phyloP scores from a whole-genome alignment of 2,329 filamentous ascomycete genomes.

The Colletotrichum scovillei region DNA sequence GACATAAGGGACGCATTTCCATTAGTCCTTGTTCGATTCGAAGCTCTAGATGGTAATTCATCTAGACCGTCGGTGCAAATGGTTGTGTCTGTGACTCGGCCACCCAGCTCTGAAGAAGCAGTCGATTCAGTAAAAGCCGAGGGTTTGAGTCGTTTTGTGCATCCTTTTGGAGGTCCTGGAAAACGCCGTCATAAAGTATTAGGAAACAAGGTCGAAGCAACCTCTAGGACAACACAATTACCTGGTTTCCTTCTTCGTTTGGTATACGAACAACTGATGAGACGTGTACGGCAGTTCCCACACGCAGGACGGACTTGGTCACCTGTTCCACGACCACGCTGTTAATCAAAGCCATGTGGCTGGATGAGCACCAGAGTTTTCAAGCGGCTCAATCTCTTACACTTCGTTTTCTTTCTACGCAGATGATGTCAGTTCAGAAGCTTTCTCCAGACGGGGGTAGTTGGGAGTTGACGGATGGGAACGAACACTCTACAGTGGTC shows the following conservation, averaged over 20 bases:
- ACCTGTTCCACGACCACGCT: not conserved
- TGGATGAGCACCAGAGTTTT: not conserved
- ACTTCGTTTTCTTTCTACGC: not conserved
- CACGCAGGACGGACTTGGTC: not conserved
- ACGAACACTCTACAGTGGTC: not conserved
- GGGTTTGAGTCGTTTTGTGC: not conserved
- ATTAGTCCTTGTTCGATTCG: not conserved
- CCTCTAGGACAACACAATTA: not conserved
- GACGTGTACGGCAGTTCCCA: not conserved
- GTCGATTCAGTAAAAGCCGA: not conserved
- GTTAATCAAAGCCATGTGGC: not conserved
- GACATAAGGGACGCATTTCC: not conserved
- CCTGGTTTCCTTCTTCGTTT: not conserved
- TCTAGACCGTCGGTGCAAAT: not conserved
- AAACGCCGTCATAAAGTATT: not conserved
- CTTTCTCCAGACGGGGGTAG: not conserved
- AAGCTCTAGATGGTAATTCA: not conserved
- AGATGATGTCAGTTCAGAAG: not conserved
- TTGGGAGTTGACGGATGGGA: not conserved
- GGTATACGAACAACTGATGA: not conserved
- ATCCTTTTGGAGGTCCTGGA: not conserved
- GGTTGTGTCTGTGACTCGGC: not conserved
- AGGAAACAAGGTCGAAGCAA: not conserved
- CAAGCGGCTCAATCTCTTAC: not conserved
- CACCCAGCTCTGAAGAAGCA: not conserved